Evolutionary conservation across 805 yeast species (phyloP), one percentile per base, ranked within the genome.

Genomic region (Hanseniaspora meyeri): DNA sequence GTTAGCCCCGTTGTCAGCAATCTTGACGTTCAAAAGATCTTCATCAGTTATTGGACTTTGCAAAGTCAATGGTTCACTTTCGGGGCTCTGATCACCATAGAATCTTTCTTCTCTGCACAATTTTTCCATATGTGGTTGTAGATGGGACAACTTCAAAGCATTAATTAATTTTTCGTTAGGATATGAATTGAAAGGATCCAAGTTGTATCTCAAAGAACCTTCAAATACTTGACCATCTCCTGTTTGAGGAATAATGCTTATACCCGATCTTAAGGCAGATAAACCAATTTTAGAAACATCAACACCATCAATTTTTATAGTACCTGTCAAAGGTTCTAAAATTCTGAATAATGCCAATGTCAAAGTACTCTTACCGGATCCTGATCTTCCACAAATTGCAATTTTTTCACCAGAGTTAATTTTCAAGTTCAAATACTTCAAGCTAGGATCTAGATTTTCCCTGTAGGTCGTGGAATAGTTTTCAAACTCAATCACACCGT

Each of bases 361-460:
- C 51, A 82, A 79, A 4, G 86, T 77, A 2, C 83, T 72, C 68
- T 82, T 82, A 51, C 95, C 95, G 2, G 95, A 95, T 62, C 95
- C 95, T 0, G 95, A 87, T 66, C 95, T 77, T 48, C 95, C 95
- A 73, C 93, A 85, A 57, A 87, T 82, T 52, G 95, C 95, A 62
- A 87, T 77, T 63, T 84, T 86, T 66, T 86, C 87, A 24, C 76
- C 71, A 0, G 83, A 75, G 11, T 72, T 67, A 49, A 85, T 72
- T 6, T 60, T 70, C 61, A 75, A 63, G 32, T 63, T 67, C 56
- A 82, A 61, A 58, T 75, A 64, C 58, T 74, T 78, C 64, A 82
- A 70, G 8, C 80, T 86, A 40, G 75, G 67, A 12, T 86, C 87
- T 57, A 82, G 69, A 0, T 76, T 82, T 0, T 79, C 79, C 66